These are phyloP conservation scores for Epichloe elymi DNA, from an alignment of 2,329 filamentous ascomycete species.

Conservation along the genomic window DNA sequence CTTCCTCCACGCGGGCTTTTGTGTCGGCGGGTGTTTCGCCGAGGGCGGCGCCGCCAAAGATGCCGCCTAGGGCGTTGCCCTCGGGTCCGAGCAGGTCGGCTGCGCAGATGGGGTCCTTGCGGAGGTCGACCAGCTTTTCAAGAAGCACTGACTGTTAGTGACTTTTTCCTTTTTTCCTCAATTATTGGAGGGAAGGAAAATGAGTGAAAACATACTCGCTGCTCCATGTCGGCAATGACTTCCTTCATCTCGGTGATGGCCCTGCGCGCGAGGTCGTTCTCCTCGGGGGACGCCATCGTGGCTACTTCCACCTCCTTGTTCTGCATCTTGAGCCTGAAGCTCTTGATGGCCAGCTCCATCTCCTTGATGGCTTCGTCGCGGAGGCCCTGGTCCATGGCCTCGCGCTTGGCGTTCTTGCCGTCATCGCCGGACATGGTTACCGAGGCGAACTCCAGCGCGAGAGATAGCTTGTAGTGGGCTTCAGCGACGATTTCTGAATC, in stretches of 20 bases:
- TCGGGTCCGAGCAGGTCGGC: slow-evolving; percentile 21
- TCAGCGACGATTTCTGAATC: slow-evolving; percentile 83
- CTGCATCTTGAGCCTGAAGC: slow-evolving; percentile 56
- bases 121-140: slow-evolving; percentile 51
- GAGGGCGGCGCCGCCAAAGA: slow-evolving; percentile 49
- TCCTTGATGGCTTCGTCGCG: slow-evolving; percentile 58
- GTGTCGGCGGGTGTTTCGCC: slow-evolving; percentile 49
- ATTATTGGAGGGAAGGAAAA: not conserved
- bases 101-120: slow-evolving; percentile 39
- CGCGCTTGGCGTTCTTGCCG: slow-evolving; percentile 31
- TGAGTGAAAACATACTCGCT: slow-evolving; percentile 38
- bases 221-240: slow-evolving; percentile 66
- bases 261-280: slow-evolving; percentile 48
- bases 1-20: slow-evolving; percentile 54
- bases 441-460: slow-evolving; percentile 88
- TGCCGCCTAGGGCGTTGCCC: slow-evolving; percentile 36
- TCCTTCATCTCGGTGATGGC: slow-evolving; percentile 64
- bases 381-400: slow-evolving; percentile 51
- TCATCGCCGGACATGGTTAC: slow-evolving; percentile 47
- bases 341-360: slow-evolving; percentile 61
- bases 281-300: slow-evolving; percentile 47
- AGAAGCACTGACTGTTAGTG: not conserved
- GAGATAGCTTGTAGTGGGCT: slow-evolving; percentile 89
- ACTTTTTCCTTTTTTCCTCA: not conserved
- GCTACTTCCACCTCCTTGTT: slow-evolving; percentile 55